Base-by-base conservation (phyloP, 2,329 filamentous ascomycete species). In the Beauveria sp. region DNA sequence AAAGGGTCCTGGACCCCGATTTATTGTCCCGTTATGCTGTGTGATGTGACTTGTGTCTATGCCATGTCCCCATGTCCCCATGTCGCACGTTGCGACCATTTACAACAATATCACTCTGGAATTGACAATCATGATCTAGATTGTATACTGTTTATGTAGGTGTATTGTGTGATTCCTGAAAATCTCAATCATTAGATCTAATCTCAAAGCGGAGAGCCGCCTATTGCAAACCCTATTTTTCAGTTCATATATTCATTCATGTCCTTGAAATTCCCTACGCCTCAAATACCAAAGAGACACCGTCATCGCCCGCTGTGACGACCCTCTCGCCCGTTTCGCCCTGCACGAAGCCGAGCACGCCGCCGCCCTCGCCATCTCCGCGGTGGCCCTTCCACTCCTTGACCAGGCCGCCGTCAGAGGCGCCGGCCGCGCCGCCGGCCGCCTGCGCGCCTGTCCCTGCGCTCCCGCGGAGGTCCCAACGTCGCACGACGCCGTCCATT, bases 311-410 rank as follows among this genome's bases (percentile, higher is more conserved):
- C 2, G 92, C 95, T 6, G 95, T 98, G 5, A 96, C 83, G 54
- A 98, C 79, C 66, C 86, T 81, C 73, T 86, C 84, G 0, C 91
- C 91, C 3, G 80, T 83, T 71, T 87, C 81, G 7, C 87, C 86
- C 74, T 97, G 92, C 58, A 96, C 93, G 71, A 98, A 99, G 0
- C 89, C 93, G 67, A 98, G 76, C 9, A 98, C 88, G 58, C 93
- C 93, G 40, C 93, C 93, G 24, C 91, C 88, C 76, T 95, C 91
- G 14, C 91, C 89, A 70, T 90, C 86, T 34, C 93, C 87, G 67
- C 90, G 74, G 73, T 99, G 95, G 0, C 95, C 95, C 73, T 83
- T 91, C 93, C 93, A 98, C 75, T 97, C 93, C 65, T 87, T 88
- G 26, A 91, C 77, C 58, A 96, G 77, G 0, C 91, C 92, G 58